These are phyloP conservation scores for Acer yangbiense DNA, from an alignment of 345 rosid genomes.

Conservation along the genomic window DNA sequence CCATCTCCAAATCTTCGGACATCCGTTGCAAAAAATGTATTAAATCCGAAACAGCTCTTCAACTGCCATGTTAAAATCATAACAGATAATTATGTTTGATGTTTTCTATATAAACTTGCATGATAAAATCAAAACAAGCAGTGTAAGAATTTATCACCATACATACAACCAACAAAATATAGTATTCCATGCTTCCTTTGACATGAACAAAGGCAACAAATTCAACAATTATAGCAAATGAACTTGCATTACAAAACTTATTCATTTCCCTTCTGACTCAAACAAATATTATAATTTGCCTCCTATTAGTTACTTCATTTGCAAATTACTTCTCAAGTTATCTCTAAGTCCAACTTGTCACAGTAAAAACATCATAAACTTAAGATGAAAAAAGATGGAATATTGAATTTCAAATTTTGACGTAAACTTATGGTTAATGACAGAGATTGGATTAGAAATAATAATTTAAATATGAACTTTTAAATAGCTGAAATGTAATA, in stretches of 20 bases:
- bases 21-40: conserved; percentile 88
- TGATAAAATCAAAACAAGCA: neutral
- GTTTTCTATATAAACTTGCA: neutral
- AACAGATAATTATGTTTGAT: neutral
- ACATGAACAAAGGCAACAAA: neutral
- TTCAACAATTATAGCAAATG: neutral
- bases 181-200: neutral
- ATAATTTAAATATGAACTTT: neutral
- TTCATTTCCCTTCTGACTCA: neutral
- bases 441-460: neutral
- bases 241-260: neutral
- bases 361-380: neutral
- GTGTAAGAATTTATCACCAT: neutral
- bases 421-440: no score
- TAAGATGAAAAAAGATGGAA: no score
- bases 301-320: no score
- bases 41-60: conserved; percentile 82
- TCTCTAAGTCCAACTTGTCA: no score
- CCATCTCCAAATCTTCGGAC: conserved; percentile 97
- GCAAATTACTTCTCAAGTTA: neutral
- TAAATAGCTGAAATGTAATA: neutral
- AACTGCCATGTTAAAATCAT: conserved; percentile 52
- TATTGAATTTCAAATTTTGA: no score
- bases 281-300: neutral
- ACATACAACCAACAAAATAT: neutral